These are phyloP conservation scores for Triticum monococcum DNA, from an alignment of 176 grass and related monocot species.

Conservation along the genomic window DNA sequence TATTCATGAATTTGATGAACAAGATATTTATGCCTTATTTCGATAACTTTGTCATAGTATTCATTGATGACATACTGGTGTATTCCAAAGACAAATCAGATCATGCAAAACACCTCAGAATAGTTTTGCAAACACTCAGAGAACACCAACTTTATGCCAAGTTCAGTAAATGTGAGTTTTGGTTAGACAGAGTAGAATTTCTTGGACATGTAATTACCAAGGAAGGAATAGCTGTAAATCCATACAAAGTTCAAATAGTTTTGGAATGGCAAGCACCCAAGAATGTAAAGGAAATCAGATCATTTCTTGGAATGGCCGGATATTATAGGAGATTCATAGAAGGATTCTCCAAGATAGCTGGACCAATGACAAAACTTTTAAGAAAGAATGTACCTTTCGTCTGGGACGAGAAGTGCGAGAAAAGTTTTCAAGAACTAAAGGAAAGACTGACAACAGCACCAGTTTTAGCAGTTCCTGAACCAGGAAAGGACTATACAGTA, in stretches of 20 bases:
- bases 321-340: neutral
- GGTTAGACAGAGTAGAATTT: neutral
- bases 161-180: neutral
- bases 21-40: neutral
- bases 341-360: neutral
- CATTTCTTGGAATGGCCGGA: neutral
- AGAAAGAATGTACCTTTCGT: neutral
- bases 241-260: neutral
- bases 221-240: neutral
- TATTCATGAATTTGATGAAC: neutral
- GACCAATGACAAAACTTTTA: neutral
- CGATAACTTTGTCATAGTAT: neutral
- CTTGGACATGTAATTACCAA: neutral
- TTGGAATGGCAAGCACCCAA: neutral
- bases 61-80: neutral
- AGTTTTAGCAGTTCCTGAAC: neutral
- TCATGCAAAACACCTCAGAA: neutral
- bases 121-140: neutral
- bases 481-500: neutral
- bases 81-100: neutral
- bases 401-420: neutral
- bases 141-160: neutral
- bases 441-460: neutral
- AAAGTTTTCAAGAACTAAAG: neutral
- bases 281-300: neutral